A percentile compares a stretch with the other conserved stretches of the same genome.
phyloP scores from a whole-genome alignment of 768 basidiomycete genomes.

The Pseudohyphozyma bogoriensis region DNA sequence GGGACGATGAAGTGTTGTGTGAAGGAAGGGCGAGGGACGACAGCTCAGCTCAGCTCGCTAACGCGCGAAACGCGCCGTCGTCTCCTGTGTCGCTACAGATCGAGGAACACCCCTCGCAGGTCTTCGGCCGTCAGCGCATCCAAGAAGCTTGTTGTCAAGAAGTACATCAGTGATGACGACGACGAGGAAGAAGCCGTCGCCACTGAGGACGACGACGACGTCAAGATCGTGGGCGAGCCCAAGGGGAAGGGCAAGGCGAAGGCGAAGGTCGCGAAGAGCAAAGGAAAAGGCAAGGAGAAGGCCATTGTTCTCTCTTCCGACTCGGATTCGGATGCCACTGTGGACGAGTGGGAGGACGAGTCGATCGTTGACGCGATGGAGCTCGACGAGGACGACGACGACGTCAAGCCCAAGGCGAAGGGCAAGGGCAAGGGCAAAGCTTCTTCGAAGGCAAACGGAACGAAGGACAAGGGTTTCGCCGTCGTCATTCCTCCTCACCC shows the following conservation, averaged over 20 bases:
- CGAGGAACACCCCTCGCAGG: too few species aligned
- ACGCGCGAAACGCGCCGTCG: too few species aligned
- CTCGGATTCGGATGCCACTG: not conserved
- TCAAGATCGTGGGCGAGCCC: not conserved
- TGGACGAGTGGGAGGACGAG: not conserved
- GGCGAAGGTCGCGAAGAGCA: not conserved
- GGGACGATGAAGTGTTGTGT: not conserved
- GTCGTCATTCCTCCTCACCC: too few species aligned
- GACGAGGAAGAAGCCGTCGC: not conserved
- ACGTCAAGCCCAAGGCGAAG: not conserved
- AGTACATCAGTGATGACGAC: not conserved
- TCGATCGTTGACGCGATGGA: too few species aligned
- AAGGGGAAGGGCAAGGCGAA: not conserved
- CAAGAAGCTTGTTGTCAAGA: too few species aligned
- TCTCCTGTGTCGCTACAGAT: too few species aligned
- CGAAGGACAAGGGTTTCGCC: not conserved
- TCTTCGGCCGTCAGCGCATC: too few species aligned
- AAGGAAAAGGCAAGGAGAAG: slow-evolving; percentile 13
- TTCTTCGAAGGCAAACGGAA: not conserved
- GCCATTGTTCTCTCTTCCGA: slow-evolving; percentile 4
- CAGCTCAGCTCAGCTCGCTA: too few species aligned
- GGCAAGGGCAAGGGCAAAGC: slow-evolving; percentile 10
- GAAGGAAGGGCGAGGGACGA: not conserved
- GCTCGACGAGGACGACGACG: slow-evolving; percentile 5
- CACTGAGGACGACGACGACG: not conserved